A percentile compares a stretch with the other conserved stretches of the same genome.
These are phyloP conservation scores for Fusarium mexicanum DNA, from an alignment of 2,329 filamentous ascomycete genomes.

Conservation along the genomic window DNA sequence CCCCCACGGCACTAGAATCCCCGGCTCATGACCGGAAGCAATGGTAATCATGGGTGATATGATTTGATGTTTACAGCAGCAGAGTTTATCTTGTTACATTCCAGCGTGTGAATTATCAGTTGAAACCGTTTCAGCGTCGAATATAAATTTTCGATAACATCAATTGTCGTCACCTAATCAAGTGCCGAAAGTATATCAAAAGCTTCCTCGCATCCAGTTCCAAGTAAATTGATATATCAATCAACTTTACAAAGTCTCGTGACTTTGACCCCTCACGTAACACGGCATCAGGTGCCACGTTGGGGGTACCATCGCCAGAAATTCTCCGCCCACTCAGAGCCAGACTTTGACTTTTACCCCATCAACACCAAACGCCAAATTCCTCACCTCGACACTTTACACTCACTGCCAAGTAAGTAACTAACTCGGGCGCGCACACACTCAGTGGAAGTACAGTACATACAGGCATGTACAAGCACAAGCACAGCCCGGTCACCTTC, in stretches of 20 bases:
- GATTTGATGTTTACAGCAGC: not conserved
- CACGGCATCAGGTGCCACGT: constrained; percentile 25
- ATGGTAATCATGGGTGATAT: constrained; percentile 3
- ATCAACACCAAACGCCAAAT: constrained; percentile 18
- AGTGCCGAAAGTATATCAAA: not conserved
- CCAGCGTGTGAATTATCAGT: not conserved
- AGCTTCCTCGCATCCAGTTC: not conserved
- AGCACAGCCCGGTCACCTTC: constrained; percentile 4
- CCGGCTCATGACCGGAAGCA: constrained; percentile 12
- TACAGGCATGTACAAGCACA: not conserved
- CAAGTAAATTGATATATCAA: not conserved
- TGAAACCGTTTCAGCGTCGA: not conserved
- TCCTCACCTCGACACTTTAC: constrained; percentile 8
- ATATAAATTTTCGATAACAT: not conserved
- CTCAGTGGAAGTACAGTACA: not conserved
- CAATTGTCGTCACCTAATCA: not conserved
- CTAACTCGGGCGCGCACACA: constrained; percentile 3
- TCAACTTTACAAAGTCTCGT: not conserved
- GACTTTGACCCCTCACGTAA: not conserved
- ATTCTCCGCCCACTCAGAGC: constrained; percentile 22
- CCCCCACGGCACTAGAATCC: constrained; percentile 23
- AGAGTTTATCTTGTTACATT: not conserved
- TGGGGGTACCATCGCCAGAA: constrained; percentile 31
- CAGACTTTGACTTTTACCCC: not conserved
- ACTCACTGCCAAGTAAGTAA: not conserved